A percentile compares a stretch with the other conserved stretches of the same genome.
Conservation (phyloP, 1,284 basidiomycete species). For the Termitomyces sp. region DNA sequence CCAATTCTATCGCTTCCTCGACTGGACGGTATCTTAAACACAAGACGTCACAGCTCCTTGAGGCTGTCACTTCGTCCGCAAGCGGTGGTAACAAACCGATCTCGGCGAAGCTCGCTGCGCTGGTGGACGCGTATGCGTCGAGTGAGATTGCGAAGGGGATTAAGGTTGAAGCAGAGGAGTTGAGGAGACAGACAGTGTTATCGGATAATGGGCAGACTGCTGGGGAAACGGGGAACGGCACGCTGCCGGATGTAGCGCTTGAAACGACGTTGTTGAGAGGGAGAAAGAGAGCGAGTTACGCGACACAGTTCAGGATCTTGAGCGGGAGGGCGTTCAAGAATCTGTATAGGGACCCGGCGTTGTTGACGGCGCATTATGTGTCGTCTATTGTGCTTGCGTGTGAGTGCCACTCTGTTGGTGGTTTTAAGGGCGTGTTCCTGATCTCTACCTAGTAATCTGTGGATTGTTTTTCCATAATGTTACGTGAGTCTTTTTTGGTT, state of each 20-base stretch:
- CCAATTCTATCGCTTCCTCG: constrained; percentile 44
- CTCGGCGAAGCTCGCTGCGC: constrained; percentile 64
- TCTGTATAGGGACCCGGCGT: constrained; percentile 87
- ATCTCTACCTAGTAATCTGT: constrained; percentile 58
- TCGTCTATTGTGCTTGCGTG: constrained; percentile 80
- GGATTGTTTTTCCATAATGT: constrained; percentile 80
- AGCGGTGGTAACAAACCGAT: constrained; percentile 35
- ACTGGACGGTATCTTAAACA: constrained; percentile 55
- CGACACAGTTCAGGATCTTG: constrained; percentile 88
- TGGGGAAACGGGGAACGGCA: constrained; percentile 31
- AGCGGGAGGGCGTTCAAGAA: constrained; percentile 99
- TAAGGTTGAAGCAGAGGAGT: constrained; percentile 56
- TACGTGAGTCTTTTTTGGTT: constrained; percentile 37
- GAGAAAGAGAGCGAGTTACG: constrained; percentile 80
- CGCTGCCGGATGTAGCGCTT: constrained; percentile 55
- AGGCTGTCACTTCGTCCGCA: constrained; percentile 52
- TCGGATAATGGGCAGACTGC: constrained; percentile 21
- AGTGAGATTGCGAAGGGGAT: constrained; percentile 68
- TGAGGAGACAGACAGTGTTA: constrained; percentile 32
- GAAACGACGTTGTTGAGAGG: constrained; percentile 70
- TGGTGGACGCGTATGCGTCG: constrained; percentile 68
- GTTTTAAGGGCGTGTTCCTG: background rate
- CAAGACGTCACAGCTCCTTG: constrained; percentile 76
- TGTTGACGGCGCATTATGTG: constrained; percentile 87
- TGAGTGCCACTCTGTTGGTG: constrained; percentile 38